Conservation (phyloP, 2,329 filamentous ascomycete species). For the Penicillium sp. region DNA sequence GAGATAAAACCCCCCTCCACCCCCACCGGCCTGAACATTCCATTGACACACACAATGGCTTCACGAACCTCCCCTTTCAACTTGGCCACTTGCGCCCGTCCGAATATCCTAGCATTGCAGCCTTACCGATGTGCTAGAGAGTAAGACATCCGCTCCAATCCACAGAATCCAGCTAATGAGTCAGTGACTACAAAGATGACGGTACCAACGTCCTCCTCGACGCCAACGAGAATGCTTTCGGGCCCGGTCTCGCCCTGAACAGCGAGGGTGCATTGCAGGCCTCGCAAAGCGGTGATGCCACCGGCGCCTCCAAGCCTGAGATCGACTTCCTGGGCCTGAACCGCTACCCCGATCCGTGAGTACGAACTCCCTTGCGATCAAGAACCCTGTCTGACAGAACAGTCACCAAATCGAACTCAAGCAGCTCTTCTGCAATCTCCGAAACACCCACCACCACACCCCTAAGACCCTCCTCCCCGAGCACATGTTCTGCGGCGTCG, state of each 20-base stretch:
- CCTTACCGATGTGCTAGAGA: slow-evolving; percentile 82
- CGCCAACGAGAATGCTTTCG: slow-evolving; percentile 96
- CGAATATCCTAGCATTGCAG: slow-evolving; percentile 74
- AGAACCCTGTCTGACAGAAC: not conserved
- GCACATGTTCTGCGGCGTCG: slow-evolving; percentile 92
- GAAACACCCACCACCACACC: slow-evolving; percentile 81
- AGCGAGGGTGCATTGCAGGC: slow-evolving; percentile 51
- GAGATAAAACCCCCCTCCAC: slow-evolving; percentile 6
- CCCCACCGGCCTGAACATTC: slow-evolving; percentile 3
- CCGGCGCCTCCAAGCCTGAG: slow-evolving; percentile 52
- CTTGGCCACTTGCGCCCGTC: slow-evolving; percentile 70
- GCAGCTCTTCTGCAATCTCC: slow-evolving; percentile 78
- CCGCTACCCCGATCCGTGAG: slow-evolving; percentile 85
- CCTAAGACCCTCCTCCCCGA: slow-evolving; percentile 70
- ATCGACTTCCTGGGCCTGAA: slow-evolving; percentile 82
- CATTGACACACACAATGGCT: slow-evolving; percentile 34
- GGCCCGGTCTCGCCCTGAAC: slow-evolving; percentile 68
- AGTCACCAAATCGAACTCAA: slow-evolving; percentile 85
- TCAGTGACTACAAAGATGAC: slow-evolving; percentile 97
- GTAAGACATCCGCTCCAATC: slow-evolving; percentile 51
- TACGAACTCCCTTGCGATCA: slow-evolving; percentile 7
- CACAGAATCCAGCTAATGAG: slow-evolving; percentile 25
- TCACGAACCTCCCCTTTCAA: slow-evolving; percentile 61
- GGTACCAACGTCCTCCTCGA: slow-evolving; percentile 94
- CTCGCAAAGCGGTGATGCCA: slow-evolving; percentile 41